phyloP scores from a whole-genome alignment of 768 basidiomycete genomes.

The Naematelia aurantialba region DNA sequence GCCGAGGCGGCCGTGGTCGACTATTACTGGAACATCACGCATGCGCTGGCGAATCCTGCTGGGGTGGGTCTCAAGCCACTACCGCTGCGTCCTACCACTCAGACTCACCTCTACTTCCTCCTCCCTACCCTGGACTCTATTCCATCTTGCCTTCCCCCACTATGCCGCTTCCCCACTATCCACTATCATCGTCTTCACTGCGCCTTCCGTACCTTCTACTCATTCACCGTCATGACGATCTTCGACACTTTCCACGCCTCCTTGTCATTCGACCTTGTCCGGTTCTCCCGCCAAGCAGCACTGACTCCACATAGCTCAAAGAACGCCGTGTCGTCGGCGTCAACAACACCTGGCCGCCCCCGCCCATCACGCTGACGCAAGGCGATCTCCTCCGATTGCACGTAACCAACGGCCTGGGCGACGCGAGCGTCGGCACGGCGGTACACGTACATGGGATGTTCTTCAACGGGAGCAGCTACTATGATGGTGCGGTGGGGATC shows the following conservation, averaged over 20 bases:
- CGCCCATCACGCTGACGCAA: slow-evolving; percentile 68
- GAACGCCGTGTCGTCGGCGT: slow-evolving; percentile 77
- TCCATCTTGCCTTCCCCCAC: neutral
- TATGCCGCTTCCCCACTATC: too few species aligned
- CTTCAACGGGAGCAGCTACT: slow-evolving; percentile 81
- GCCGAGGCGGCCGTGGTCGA: slow-evolving; percentile 40
- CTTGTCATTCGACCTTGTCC: too few species aligned
- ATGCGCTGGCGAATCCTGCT: slow-evolving; percentile 78
- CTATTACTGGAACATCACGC: slow-evolving; percentile 76
- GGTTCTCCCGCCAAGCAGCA: too few species aligned
- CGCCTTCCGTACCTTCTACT: too few species aligned
- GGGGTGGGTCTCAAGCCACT: slow-evolving; percentile 58
- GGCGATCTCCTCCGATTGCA: slow-evolving; percentile 75
- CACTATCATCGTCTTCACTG: too few species aligned
- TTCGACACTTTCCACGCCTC: too few species aligned
- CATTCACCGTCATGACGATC: too few species aligned
- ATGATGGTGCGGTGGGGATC: slow-evolving; percentile 79
- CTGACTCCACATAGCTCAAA: slow-evolving; percentile 22
- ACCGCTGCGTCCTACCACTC: too few species aligned
- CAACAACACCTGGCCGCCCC: slow-evolving; percentile 94
- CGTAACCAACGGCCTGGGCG: slow-evolving; percentile 63
- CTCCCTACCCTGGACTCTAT: too few species aligned
- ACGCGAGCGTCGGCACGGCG: slow-evolving; percentile 57
- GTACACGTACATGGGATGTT: slow-evolving; percentile 95
- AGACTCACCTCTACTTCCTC: too few species aligned